phyloP scores from a whole-genome alignment of 2,329 filamentous ascomycete genomes.

The Arachnomyces sp. region DNA sequence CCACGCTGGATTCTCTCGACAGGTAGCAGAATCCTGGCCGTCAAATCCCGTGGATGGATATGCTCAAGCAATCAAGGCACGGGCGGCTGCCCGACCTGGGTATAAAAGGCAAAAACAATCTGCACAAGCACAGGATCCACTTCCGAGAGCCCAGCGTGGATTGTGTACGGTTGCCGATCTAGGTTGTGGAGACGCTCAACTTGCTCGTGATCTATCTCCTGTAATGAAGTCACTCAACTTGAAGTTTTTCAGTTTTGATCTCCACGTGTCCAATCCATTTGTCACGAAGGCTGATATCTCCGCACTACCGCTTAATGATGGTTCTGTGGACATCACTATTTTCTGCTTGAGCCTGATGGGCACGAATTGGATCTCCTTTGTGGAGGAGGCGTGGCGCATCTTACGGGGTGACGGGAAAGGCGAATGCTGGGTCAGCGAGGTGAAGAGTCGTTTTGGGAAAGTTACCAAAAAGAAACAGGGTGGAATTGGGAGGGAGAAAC shows the following conservation, averaged over 20 bases:
- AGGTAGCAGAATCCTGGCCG: constrained; percentile 86
- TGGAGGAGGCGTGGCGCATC: constrained; percentile 90
- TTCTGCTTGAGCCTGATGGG: constrained; percentile 98
- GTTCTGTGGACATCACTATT: constrained; percentile 74
- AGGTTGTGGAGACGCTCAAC: constrained; percentile 83
- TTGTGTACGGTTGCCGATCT: constrained; percentile 78
- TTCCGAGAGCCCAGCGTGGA: constrained; percentile 63
- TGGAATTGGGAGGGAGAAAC: constrained; percentile 36
- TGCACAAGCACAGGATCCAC: constrained; percentile 30
- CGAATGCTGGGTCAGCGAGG: constrained; percentile 94
- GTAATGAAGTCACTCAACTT: constrained; percentile 62
- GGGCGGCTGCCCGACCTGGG: constrained; percentile 50
- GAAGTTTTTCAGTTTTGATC: constrained; percentile 75
- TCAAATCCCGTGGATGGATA: constrained; percentile 92
- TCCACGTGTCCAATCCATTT: constrained; percentile 66
- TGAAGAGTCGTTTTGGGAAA: constrained; percentile 81
- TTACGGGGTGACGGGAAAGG: constrained; percentile 74
- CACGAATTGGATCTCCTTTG: constrained; percentile 94
- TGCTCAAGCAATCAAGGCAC: constrained; percentile 60
- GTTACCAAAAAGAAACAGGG: constrained; percentile 40
- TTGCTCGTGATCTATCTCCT: constrained; percentile 58
- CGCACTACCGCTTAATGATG: constrained; percentile 66
- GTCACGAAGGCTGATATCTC: constrained; percentile 88
- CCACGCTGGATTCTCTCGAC: constrained; percentile 89
- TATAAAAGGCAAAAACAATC: constrained; percentile 22